phyloP scores from a whole-genome alignment of 1,284 basidiomycete species.

The Rhodotorula sp. region DNA sequence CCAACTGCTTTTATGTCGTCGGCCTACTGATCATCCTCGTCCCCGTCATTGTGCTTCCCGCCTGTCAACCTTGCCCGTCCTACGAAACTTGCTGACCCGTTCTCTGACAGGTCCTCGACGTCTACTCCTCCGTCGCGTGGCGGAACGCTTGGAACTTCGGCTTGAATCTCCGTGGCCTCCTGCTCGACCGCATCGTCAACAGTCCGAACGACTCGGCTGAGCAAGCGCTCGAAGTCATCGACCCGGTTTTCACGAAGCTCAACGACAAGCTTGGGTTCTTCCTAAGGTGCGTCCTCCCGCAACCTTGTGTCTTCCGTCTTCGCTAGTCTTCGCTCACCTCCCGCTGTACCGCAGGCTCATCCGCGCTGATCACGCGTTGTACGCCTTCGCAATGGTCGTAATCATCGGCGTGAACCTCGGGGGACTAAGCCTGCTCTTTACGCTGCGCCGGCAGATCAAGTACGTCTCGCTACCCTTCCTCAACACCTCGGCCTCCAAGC shows the following conservation, averaged over 20 bases:
- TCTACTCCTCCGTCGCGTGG: constrained; percentile 6
- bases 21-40: constrained; percentile 11
- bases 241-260: background rate
- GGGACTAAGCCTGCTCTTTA: constrained; percentile 22
- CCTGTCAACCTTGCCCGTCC: too few relatives aligned
- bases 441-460: constrained; percentile 24
- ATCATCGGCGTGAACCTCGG: constrained; percentile 23
- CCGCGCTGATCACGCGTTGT: background rate
- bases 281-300: background rate
- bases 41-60: background rate
- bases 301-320: background rate
- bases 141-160: background rate
- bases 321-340: background rate
- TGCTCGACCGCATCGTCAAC: background rate
- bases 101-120: background rate
- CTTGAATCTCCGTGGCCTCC: background rate
- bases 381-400: constrained; percentile 2
- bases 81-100: background rate
- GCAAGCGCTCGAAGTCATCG: background rate
- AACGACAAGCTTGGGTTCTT: constrained; percentile 12
- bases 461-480: background rate
- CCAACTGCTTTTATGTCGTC: constrained; percentile 19
- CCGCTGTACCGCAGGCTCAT: background rate
- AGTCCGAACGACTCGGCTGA: background rate
- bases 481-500: too few relatives aligned